Evolutionary conservation across 2,329 filamentous ascomycete species (phyloP), one percentile per base, ranked within the genome.

Genomic region (Parastagonospora nodorum): DNA sequence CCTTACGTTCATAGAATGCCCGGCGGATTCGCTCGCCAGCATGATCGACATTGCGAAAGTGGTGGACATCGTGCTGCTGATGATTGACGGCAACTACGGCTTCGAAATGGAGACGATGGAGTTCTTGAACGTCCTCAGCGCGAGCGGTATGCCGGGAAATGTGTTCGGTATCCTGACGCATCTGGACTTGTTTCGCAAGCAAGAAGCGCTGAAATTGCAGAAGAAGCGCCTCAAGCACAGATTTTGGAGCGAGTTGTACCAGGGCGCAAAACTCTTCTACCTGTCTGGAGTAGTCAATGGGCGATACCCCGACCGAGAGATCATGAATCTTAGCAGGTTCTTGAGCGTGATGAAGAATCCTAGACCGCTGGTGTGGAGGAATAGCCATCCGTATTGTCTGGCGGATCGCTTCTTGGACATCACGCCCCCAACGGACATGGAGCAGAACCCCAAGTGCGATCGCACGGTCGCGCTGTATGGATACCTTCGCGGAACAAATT

Each of bases 31-130:
- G 64, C 84, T 99, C 46, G 92, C 95, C 56, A 89, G 90, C 60
- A 97, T 97, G 90, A 92, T 99, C 58, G 94, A 99, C 74, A 84
- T 97, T 49, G 90, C 94, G 52, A 99, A 99, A 76, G 90, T 99
- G 37, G 94, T 95, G 14, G 94, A 99, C 73, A 97, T 99, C 66
- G 90, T 97, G 5, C 82, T 99, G 42, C 83, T 99, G 49, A 94
- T 99, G 90, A 99, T 99, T 64, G 94, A 99, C 71, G 95, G 94
- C 48, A 97, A 97, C 76, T 99, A 89, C 68, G 95, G 94, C 11
- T 99, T 99, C 70, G 94, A 99, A 77, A 99, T 99, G 94, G 94
- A 99, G 81, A 99, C 94, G 0, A 99, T 99, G 94, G 94, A 99
- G 76, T 99, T 99, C 55, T 79, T 99, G 68, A 97, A 97, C 64